Base-by-base conservation (phyloP, 257 asterid species). In the Petunia axillaris region DNA sequence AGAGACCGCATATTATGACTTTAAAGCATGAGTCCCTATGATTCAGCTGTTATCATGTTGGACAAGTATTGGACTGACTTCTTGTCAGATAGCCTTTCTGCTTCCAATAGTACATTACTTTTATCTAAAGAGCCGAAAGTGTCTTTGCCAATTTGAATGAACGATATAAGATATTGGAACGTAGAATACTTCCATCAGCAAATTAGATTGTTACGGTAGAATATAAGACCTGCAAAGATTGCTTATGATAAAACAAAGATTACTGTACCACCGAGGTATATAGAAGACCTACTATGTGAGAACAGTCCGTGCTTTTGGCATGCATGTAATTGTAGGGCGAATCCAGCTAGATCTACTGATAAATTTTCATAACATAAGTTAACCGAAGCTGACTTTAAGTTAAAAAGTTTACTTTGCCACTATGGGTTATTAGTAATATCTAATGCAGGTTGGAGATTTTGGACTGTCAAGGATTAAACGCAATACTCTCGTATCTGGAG, bases 401-500 rank as follows among this genome's bases (percentile, higher is more conserved):
- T 14, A 67, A 79, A 77, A 46, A 9, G 2, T 68, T 76, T 58
- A 63, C 50, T 65, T 82, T 57, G 14, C 73, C 65, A 71, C 41
- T 46, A n/a, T 35, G 77, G 59, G 75, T 80, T 64, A 63, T 79
- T 67, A 80, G 76, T 67, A 58, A 57, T 79, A 68, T 67, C 65
- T 66, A 80, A 78, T 82, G 63, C 77, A 91, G 97, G 97, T 91
- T 60, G 97, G 94, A 60, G 97, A 91, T 81, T 91, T 91, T 80
- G 97, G 97, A 73, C 85, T 91, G 73, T 91, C 97, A 55, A 89
- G 89, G 83, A 91, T 91, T 81, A 91, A 87, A 82, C 89, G 85
- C 79, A 91, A 91, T 82, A 90, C 97, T 79, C 89, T 91, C 35
- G 97, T 91, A 48, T 89, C 97, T 76, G 97, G 93, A 13, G 94